Conservation (phyloP, 2,329 filamentous ascomycete genomes). For the Aspergillus eucalypticola region DNA sequence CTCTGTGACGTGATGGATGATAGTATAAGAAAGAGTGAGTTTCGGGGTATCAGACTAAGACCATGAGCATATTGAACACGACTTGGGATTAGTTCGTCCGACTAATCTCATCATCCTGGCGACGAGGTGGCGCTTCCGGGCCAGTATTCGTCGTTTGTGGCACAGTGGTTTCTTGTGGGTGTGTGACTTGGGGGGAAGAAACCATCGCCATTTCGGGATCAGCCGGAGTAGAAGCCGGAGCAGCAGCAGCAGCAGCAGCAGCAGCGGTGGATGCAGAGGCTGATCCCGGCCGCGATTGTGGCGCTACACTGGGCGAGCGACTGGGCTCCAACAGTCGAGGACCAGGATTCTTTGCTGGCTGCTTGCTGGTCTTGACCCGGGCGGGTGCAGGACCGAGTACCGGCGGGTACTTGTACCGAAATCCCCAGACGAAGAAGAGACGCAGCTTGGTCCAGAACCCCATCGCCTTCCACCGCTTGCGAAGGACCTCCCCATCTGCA, state of each 20-base stretch:
- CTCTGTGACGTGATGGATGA: too few species aligned
- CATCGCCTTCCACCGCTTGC: conserved; percentile 29
- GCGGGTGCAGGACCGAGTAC: conserved; percentile 30
- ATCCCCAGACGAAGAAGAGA: conserved; percentile 34
- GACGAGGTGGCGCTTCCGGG: neutral
- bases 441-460: conserved; percentile 26
- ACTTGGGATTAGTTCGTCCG: neutral
- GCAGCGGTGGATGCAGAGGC: neutral
- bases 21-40: too few species aligned
- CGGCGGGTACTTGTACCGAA: conserved; percentile 31
- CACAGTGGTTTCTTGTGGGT: neutral
- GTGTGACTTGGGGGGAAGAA: neutral
- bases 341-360: conserved; percentile 22
- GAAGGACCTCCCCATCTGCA: conserved; percentile 27
- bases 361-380: conserved; percentile 22
- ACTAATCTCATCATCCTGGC: neutral
- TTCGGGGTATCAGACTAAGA: too few species aligned
- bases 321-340: conserved; percentile 22
- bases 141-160: neutral
- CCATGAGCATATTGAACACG: too few species aligned
- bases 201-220: conserved; percentile 1
- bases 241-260: neutral
- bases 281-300: conserved; percentile 3
- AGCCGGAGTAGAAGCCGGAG: neutral
- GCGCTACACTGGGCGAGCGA: conserved; percentile 6